These are phyloP conservation scores for Galeopsis tetrahit DNA, from an alignment of 257 asterid species.

Conservation along the genomic window DNA sequence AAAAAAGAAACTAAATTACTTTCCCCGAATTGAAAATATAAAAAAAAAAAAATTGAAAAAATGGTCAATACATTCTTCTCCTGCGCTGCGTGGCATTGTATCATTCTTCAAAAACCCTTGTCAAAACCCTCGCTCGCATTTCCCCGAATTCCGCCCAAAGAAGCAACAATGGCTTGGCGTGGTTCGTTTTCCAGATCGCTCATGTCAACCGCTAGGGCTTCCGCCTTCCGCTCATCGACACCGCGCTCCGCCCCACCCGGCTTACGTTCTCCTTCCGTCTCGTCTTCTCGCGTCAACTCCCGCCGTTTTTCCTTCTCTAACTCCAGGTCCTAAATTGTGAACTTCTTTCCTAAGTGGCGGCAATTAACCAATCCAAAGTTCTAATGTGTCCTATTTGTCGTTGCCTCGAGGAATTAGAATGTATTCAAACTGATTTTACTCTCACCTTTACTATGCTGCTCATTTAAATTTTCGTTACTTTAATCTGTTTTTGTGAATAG, in stretches of 20 bases:
- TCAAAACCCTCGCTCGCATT: slow-evolving; percentile 43
- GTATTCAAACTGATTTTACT: neutral
- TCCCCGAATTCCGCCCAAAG: slow-evolving; percentile 10
- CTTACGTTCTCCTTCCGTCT: slow-evolving; percentile 59
- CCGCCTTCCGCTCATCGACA: slow-evolving; percentile 78
- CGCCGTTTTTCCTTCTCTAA: slow-evolving; percentile 75
- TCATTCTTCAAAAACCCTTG: slow-evolving; percentile 44
- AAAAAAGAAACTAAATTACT: neutral
- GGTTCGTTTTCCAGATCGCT: slow-evolving; percentile 82
- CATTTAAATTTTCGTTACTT: neutral
- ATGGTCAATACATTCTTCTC: too few relatives aligned
- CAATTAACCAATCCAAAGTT: neutral
- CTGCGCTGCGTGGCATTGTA: slow-evolving; percentile 7
- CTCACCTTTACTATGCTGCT: neutral
- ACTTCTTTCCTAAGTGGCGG: neutral
- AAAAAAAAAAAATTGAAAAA: neutral
- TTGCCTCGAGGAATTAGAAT: neutral
- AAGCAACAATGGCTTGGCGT: slow-evolving; percentile 82
- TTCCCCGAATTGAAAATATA: too few relatives aligned
- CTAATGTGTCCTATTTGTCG: neutral
- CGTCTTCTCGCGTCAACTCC: slow-evolving; percentile 61
- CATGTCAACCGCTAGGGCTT: slow-evolving; percentile 64
- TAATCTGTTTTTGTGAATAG: neutral
- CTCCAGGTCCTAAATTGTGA: slow-evolving; percentile 60
- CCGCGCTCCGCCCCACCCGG: slow-evolving; percentile 46